Evolutionary conservation across 805 yeast species (phyloP).

Genomic region (Ogataea nakhonphanomensis): DNA sequence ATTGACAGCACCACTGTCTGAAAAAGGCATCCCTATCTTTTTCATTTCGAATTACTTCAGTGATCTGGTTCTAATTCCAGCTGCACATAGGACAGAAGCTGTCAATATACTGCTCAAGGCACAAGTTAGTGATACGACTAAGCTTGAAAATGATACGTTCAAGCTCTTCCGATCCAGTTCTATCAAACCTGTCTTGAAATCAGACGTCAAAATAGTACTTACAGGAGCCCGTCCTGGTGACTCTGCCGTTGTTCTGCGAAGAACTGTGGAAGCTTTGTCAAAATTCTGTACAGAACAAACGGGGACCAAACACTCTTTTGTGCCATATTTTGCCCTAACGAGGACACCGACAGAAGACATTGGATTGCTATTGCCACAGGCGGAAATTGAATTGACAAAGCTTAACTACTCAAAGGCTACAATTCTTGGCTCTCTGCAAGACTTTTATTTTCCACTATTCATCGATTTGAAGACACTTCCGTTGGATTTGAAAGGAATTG

Average conservation of each 20-base stretch:
- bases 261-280: slow-evolving; percentile 38
- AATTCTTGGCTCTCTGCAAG: slow-evolving; percentile 56
- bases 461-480: slow-evolving; percentile 54
- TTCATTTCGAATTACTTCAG: slow-evolving; percentile 62
- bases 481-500: slow-evolving; percentile 60
- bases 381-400: slow-evolving; percentile 32
- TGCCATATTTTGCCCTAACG: slow-evolving; percentile 49
- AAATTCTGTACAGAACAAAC: slow-evolving; percentile 18
- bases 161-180: slow-evolving; percentile 33
- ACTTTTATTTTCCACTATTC: slow-evolving; percentile 52
- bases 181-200: slow-evolving; percentile 45
- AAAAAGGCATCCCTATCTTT: slow-evolving; percentile 54
- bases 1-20: slow-evolving; percentile 56
- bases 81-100: slow-evolving; percentile 41
- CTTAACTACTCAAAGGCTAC: slow-evolving; percentile 40
- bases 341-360: slow-evolving; percentile 50
- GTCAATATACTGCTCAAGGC: slow-evolving; percentile 38
- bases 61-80: slow-evolving; percentile 61
- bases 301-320: slow-evolving; percentile 26
- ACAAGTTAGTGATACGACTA: slow-evolving; percentile 1
- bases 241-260: slow-evolving; percentile 38
- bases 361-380: slow-evolving; percentile 45
- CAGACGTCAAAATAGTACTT: slow-evolving; percentile 40
- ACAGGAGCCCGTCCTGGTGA: slow-evolving; percentile 60
- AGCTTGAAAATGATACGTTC: slow-evolving; percentile 37